These are phyloP conservation scores for Irpex sp. DNA, from an alignment of 1,284 basidiomycete genomes.

Conservation along the genomic window DNA sequence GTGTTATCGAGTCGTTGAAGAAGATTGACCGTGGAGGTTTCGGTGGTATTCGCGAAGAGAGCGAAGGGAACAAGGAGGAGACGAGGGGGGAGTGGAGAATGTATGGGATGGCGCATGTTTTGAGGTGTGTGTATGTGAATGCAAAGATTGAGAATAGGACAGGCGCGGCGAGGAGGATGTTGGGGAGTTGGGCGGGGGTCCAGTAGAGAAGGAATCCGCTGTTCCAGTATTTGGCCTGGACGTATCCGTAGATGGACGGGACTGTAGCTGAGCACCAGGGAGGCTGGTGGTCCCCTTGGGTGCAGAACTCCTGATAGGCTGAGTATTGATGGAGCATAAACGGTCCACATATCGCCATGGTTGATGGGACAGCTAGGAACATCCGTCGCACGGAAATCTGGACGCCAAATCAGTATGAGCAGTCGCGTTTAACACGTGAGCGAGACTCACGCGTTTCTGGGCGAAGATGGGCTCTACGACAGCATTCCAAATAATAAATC, in stretches of 20 bases:
- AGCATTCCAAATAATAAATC: slow-evolving; percentile 74
- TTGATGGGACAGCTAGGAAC: slow-evolving; percentile 36
- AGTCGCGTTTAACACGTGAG: background rate
- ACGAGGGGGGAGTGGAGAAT: slow-evolving; percentile 16
- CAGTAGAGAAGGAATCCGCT: slow-evolving; percentile 87
- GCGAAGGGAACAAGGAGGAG: slow-evolving; percentile 2
- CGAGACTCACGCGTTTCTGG: slow-evolving; percentile 30
- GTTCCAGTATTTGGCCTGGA: slow-evolving; percentile 88
- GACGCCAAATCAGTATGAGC: slow-evolving; percentile 10
- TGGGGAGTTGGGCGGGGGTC: slow-evolving; percentile 80
- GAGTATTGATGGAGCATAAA: slow-evolving; percentile 69
- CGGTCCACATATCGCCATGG: slow-evolving; percentile 52
- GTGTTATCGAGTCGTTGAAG: slow-evolving; percentile 37
- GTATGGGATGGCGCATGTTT: slow-evolving; percentile 15
- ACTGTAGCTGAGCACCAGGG: slow-evolving; percentile 64
- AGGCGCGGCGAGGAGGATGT: slow-evolving; percentile 81
- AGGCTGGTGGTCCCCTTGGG: slow-evolving; percentile 3
- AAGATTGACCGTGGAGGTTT: slow-evolving; percentile 22
- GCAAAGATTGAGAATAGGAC: slow-evolving; percentile 48
- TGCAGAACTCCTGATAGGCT: slow-evolving; percentile 69
- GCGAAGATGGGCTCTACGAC: slow-evolving; percentile 48
- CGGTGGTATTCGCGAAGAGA: slow-evolving; percentile 1
- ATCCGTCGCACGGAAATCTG: slow-evolving; percentile 32
- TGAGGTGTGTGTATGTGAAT: slow-evolving; percentile 30
- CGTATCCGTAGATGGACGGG: slow-evolving; percentile 81